Evolutionary conservation across 75 land plant genomes (phyloP), one percentile per base, ranked within the genome.

Genomic region (Pinus taeda): DNA sequence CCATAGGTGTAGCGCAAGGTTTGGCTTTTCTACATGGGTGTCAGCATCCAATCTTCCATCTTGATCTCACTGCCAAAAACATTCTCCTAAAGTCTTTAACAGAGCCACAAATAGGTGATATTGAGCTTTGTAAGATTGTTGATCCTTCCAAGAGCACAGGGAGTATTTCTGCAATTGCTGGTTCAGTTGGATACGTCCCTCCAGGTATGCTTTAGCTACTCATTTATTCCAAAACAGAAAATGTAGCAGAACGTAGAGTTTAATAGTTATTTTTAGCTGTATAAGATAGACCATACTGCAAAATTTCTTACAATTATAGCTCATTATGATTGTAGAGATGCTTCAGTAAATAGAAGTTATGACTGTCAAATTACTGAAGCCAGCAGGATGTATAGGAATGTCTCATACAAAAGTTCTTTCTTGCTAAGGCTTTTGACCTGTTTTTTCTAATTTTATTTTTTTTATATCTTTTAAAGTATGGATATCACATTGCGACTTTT

Each of bases 151-250:
- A 33, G 33, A 33, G 33, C 33, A 33, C 33, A 33, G 33, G 33
- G 33, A 33, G 33, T 33, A 33, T 33, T 33, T 88, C 90, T 55
- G 85, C 82, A 12, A 81, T 93, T 42, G 86, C 88, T 73, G 96
- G 96, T 42, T 86, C 93, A 24, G 86, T 87, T 73, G 96, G 96
- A 6, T 93, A 89, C 65, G 81, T 89, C 60, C 94, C 93, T 79
- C 93, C 93, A 82, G 96, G 96, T 90, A 76, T 57, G 73, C 21
- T 67, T 9, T 3, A 33, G 36, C 58, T 53, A 6, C 9, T 14
- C 60, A 53, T 49, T 24, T 22, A 17, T n/a, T 9, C 22, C 14
- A 20, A 73, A 22, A n/a, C 22, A 24, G 18, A n/a, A 73, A 15
- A 29, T 58, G 6, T 53, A 6, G 30, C 58, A 55, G 21, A 21